Evolutionary conservation across 2,329 filamentous ascomycete genomes (phyloP), one percentile per base, ranked within the genome.

Genomic region (Penicillium sp.): DNA sequence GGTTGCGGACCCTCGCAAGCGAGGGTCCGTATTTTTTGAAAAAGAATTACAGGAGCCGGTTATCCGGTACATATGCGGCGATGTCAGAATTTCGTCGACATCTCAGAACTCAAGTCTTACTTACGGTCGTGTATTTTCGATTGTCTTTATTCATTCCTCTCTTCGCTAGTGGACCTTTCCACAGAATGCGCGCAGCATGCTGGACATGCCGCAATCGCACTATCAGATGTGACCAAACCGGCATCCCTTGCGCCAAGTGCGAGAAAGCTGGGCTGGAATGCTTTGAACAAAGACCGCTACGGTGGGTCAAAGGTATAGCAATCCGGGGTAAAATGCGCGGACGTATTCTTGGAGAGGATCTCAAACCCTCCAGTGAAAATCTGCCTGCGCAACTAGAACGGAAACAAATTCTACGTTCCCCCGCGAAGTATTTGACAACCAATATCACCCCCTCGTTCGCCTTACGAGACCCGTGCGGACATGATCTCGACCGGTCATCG

Each of bases 201-300:
- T 75, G 73, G 57, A 75, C 72, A 19, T 75, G 72, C 53, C 70
- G 72, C 25, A 70, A 61, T 3, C 68, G 72, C 45, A 71, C 66
- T 43, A 69, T 75, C 39, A 66, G 73, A 60, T 75, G 72, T 53
- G 70, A 73, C 49, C 68, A 59, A 47, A 63, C 66, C 7, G 41
- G 58, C 12, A 51, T 53, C 0, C 72, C 72, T 12, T 75, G 72
- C 49, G 52, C 48, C 23, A 75, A 75, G 64, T 75, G 72, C 44
- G 43, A 66, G 42, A 73, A 71, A 39, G 67, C 68, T 12, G 72
- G 70, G 4, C 44, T 74, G 7, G 66, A 73, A 64, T 75, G 72
- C 41, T 61, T 67, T 36, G 66, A 71, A 29, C 68, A 68, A 55
- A 61, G 72, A 17, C 72, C 72, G 6, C 48, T 73, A 4, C 58